A percentile compares a stretch with the other conserved stretches of the same genome.
Evolutionary conservation across 2,329 filamentous ascomycete species (phyloP).

Genomic region (Xylariomycetidae sp.): DNA sequence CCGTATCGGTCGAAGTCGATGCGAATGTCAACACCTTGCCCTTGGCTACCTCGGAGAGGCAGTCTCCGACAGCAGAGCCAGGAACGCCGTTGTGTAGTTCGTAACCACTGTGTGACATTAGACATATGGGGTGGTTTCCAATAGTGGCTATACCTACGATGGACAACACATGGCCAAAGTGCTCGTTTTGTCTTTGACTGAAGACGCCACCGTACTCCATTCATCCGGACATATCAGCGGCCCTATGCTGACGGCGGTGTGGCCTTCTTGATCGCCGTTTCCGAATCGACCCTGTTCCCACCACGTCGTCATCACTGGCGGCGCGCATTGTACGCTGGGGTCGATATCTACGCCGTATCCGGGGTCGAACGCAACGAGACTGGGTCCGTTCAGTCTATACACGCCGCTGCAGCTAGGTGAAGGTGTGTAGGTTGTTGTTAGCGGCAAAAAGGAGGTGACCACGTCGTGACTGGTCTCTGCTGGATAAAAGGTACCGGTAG

Average conservation of each 20-base stretch:
- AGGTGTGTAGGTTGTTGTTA: constrained; percentile 11
- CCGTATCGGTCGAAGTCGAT: constrained; percentile 5
- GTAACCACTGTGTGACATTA: constrained; percentile 7
- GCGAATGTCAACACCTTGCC: constrained; percentile 10
- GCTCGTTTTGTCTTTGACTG: constrained; percentile 7
- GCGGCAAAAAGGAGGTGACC: constrained; percentile 13
- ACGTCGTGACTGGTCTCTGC: constrained; percentile 5
- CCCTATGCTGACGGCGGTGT: constrained; percentile 13
- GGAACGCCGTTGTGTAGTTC: constrained; percentile 6
- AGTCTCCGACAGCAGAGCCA: constrained; percentile 11
- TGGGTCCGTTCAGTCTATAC: constrained; percentile 12
- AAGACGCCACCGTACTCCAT: constrained; percentile 10
- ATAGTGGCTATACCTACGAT: constrained; percentile 7
- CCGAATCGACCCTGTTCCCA: constrained; percentile 14
- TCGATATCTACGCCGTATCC: constrained; percentile 16
- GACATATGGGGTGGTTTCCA: neutral
- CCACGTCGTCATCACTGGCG: constrained; percentile 14
- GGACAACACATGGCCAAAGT: constrained; percentile 15
- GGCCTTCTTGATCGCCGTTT: constrained; percentile 1
- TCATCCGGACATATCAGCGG: constrained; percentile 11
- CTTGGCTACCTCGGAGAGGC: constrained; percentile 7
- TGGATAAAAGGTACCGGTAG: constrained; percentile 7
- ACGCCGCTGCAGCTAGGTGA: constrained; percentile 5
- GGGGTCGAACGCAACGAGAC: constrained; percentile 15
- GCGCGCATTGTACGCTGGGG: constrained; percentile 7